Percentiles rank a stretch among this genome's conserved stretches.
Evolutionary conservation across 306 rosid species (phyloP).

Genomic region (Prunus mume): DNA sequence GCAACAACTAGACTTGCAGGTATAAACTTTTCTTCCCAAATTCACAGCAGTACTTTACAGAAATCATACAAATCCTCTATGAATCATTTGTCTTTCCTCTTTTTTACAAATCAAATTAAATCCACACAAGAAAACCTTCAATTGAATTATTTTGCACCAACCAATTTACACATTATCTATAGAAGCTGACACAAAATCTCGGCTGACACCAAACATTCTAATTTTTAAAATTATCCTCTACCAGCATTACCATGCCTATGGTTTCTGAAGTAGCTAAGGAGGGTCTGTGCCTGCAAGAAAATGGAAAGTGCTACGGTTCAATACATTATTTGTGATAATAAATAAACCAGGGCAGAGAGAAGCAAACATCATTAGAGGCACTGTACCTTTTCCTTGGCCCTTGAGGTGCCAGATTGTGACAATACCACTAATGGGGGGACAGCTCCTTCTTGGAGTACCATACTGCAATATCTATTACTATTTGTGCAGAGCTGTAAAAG

Average conservation of each 20-base stretch:
- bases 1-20: constrained; percentile 36
- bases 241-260: constrained; percentile 90
- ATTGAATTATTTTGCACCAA: constrained; percentile 57
- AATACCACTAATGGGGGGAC: constrained; percentile 92
- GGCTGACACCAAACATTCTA: constrained; percentile 19
- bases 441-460: constrained; percentile 89
- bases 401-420: constrained; percentile 90
- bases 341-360: constrained; percentile 5
- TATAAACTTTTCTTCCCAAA: constrained; percentile 34
- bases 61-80: constrained; percentile 45
- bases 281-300: constrained; percentile 76
- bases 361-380: constrained; percentile 13
- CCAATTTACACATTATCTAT: constrained; percentile 42
- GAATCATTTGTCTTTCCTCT: constrained; percentile 21
- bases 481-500: constrained; percentile 74
- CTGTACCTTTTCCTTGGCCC: constrained; percentile 91
- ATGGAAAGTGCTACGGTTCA: constrained; percentile 14
- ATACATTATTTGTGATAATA: constrained; percentile 1
- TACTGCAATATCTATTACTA: constrained; percentile 48
- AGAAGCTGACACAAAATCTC: constrained; percentile 49
- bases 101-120: constrained; percentile 42
- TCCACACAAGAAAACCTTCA: constrained; percentile 42
- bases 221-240: constrained; percentile 59
- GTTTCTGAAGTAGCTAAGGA: constrained; percentile 85
- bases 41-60: constrained; percentile 38